Evolutionary conservation across 495 filamentous ascomycete genomes (phyloP).

Genomic region (Tetracladium setigerum): DNA sequence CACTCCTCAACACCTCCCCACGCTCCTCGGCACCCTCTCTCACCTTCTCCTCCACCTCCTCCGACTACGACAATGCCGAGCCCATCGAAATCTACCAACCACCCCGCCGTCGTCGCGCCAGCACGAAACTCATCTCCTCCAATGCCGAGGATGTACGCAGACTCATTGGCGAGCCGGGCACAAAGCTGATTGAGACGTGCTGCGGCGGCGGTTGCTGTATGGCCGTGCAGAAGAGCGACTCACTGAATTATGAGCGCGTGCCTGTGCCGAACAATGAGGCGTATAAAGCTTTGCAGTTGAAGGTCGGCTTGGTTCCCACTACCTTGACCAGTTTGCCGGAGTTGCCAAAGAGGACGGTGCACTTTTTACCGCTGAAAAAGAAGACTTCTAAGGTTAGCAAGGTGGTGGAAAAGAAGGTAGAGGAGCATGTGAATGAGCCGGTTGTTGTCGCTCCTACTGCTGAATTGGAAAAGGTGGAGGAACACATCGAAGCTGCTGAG

Average conservation of each 20-base stretch:
- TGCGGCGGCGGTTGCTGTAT: constrained; percentile 94
- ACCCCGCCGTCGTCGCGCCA: constrained; percentile 55
- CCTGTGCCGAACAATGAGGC: constrained; percentile 78
- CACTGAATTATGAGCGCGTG: constrained; percentile 46
- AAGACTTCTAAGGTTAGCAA: constrained; percentile 1
- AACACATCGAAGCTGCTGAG: no score
- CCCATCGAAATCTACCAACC: neutral
- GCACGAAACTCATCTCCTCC: constrained; percentile 71
- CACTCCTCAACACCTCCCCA: constrained; percentile 8
- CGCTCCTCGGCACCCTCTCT: constrained; percentile 19
- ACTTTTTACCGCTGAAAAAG: constrained; percentile 45
- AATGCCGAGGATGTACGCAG: constrained; percentile 66
- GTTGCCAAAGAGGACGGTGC: constrained; percentile 66
- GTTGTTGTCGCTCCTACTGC: no score
- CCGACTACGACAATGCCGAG: constrained; percentile 18
- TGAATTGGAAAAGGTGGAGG: no score
- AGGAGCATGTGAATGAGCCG: no score
- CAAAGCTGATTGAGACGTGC: constrained; percentile 61
- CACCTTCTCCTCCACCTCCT: constrained; percentile 19
- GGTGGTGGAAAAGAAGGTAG: neutral
- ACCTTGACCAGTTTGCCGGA: constrained; percentile 60
- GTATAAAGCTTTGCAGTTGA: constrained; percentile 67
- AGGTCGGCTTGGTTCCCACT: constrained; percentile 65
- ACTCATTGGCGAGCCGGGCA: constrained; percentile 55
- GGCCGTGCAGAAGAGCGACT: constrained; percentile 47